Evolutionary conservation across 2,329 filamentous ascomycete genomes (phyloP), one percentile per base, ranked within the genome.

Genomic region (Colletotrichum costaricense): DNA sequence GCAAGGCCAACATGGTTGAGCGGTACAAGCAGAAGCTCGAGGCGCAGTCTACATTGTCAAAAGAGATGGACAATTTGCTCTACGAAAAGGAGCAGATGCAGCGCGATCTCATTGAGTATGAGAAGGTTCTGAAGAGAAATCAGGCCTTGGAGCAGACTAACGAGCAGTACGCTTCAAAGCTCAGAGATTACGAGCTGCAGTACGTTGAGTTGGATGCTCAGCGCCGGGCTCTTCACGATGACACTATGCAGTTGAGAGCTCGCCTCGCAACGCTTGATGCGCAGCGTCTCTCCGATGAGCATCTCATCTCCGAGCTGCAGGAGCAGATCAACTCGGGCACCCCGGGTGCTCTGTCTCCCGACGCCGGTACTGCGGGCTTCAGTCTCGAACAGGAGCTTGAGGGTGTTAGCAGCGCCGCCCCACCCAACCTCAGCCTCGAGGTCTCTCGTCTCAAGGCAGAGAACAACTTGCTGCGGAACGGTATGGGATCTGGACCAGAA

Each of bases 21-120:
- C 86, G 90, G 69, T 89, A 90, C 78, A 89, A 90, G 79, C 89
- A 91, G 79, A 92, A 92, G 80, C 84, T 92, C 16, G 89, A 91
- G 77, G 85, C 85, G 16, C 86, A 89, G 77, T 88, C 88, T 69
- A 83, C 86, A 22, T 82, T 91, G 42, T 88, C 89, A 72, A 87
- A 85, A 67, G 89, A 92, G 76, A 86, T 90, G 60, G 84, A 88
- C 65, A 85, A 86, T 42, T 83, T 92, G 7, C 85, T 88, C 69
- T 88, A 88, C 72, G 88, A 90, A 76, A 86, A 88, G 73, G 86
- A 87, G 42, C 86, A 89, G 74, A 80, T 89, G 64, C 84, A 88
- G 76, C 86, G 86, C 68, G 84, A 88, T 68, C 80, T 86, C 28
- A 81, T 73, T 28, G 76, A 77, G 63, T 76, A 80, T 3, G 81